Conservation (phyloP, 2,329 filamentous ascomycete genomes). For the Ascochyta koolunga region DNA sequence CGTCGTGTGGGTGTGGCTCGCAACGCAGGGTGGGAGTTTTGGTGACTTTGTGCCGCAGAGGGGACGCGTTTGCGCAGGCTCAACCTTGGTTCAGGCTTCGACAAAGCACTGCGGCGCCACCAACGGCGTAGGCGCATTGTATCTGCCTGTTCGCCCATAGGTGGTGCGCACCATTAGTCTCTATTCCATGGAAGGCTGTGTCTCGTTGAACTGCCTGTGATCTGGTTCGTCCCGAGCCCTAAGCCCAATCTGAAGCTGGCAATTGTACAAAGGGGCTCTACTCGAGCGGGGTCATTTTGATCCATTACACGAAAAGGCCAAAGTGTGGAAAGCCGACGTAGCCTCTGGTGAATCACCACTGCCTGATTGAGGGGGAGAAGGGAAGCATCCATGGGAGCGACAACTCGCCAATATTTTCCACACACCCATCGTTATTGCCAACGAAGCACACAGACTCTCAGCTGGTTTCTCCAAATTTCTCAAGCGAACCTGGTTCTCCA, state of each 20-base stretch:
- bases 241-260: conserved; percentile 4
- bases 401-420: conserved; percentile 1
- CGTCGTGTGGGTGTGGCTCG: conserved; percentile 1
- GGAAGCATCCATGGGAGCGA: conserved; percentile 10
- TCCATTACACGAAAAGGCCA: conserved; percentile 7
- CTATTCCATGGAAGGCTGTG: background rate
- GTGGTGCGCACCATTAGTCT: background rate
- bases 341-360: conserved; percentile 11
- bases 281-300: conserved; percentile 6
- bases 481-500: background rate
- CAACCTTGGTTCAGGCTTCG: conserved; percentile 7
- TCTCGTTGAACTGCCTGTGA: conserved; percentile 1
- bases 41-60: background rate
- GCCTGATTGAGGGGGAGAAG: conserved; percentile 2
- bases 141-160: conserved; percentile 7
- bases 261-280: background rate
- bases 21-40: background rate
- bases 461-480: background rate
- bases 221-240: conserved; percentile 5
- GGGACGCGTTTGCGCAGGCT: background rate
- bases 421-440: conserved; percentile 7
- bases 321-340: background rate
- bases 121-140: conserved; percentile 10
- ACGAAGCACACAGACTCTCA: conserved; percentile 1
- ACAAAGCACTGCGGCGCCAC: conserved; percentile 2